Percentiles rank a stretch among this genome's conserved stretches.
These are phyloP conservation scores for Calonectria henricotiae DNA, from an alignment of 2,329 filamentous ascomycete species.

Conservation along the genomic window DNA sequence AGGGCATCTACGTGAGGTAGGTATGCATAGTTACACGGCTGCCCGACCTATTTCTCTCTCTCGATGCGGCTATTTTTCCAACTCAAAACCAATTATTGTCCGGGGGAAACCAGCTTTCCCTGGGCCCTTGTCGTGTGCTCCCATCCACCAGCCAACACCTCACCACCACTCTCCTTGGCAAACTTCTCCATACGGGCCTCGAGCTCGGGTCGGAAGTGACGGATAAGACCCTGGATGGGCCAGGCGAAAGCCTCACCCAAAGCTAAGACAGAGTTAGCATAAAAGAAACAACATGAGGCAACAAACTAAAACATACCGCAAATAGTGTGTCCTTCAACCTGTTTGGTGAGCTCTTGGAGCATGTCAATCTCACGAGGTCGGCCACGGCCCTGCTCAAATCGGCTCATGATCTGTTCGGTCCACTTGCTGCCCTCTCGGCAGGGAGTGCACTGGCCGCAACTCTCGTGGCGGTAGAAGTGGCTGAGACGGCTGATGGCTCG, in stretches of 20 bases:
- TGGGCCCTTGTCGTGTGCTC: constrained; percentile 80
- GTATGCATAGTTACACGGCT: constrained; percentile 52
- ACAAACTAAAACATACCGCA: constrained; percentile 77
- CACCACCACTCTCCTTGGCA: constrained; percentile 80
- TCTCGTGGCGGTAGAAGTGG: constrained; percentile 99
- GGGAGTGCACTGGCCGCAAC: constrained; percentile 98
- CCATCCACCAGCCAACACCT: constrained; percentile 91
- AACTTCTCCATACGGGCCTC: constrained; percentile 92
- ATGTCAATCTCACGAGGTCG: constrained; percentile 97
- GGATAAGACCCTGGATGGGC: constrained; percentile 98
- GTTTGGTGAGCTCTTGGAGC: constrained; percentile 99
- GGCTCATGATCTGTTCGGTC: constrained; percentile 99
- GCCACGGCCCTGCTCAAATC: constrained; percentile 93
- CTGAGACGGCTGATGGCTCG: constrained; percentile 93
- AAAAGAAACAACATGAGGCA: constrained; percentile 18
- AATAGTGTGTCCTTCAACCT: constrained; percentile 99
- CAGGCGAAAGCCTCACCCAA: constrained; percentile 98
- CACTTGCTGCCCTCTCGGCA: constrained; percentile 99
- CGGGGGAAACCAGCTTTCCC: constrained; percentile 89
- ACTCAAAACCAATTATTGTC: constrained; percentile 76
- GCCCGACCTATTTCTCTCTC: constrained; percentile 42
- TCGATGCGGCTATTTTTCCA: constrained; percentile 41
- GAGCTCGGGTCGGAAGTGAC: constrained; percentile 97
- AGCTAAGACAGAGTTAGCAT: constrained; percentile 67
- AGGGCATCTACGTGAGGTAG: constrained; percentile 52